Base-by-base conservation (phyloP, 2,329 filamentous ascomycete species). In the Metarhizium robertsii region DNA sequence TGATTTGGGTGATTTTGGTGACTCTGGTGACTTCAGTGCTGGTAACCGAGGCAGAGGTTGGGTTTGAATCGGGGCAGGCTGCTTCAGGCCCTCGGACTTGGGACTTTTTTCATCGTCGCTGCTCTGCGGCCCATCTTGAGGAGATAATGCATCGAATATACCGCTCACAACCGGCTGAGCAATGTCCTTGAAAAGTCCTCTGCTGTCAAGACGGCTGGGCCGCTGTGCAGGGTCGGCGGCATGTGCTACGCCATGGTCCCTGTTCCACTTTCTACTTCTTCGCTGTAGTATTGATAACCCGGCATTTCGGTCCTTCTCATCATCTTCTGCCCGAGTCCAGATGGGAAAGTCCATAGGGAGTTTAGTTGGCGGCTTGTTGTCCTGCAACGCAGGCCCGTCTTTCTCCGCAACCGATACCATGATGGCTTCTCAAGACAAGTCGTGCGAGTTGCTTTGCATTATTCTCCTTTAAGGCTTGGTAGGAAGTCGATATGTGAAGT, bases 301-400 rank as follows among this genome's bases (percentile, higher is more conserved):
- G 3, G 14, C 6, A 7, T 36, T 38, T 38, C 18, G 36, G 20
- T 32, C 40, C 8, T 47, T 47, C 7, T 57, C 40, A 45, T 34
- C n/a, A 43, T 53, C 50, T 34, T 50, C 53, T 18, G 32, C 40
- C 20, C 40, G 50, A 40, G 50, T 48, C 38, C 53, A 48, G n/a
- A 40, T 55, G 14, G 50, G 50, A 42, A 53, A 48, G 8, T 57
- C 53, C 46, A 51, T 55, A 25, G 38, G 32, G 10, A 48, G 47
- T 2, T 25, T n/a, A 16, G 30, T 50, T 18, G 50, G 50, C 25
- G 38, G 20, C 14, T 36, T 46, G 8, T 38, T 30, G 43, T 16
- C 45, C 53, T 36, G 48, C 25, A 18, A 14, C 29, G n/a, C 42
- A 11, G 16, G 25, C 14, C 14, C 30, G 38, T 50, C 20, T 5